Conservation (phyloP, 306 rosid genomes). For the Vigna nakashimae region DNA sequence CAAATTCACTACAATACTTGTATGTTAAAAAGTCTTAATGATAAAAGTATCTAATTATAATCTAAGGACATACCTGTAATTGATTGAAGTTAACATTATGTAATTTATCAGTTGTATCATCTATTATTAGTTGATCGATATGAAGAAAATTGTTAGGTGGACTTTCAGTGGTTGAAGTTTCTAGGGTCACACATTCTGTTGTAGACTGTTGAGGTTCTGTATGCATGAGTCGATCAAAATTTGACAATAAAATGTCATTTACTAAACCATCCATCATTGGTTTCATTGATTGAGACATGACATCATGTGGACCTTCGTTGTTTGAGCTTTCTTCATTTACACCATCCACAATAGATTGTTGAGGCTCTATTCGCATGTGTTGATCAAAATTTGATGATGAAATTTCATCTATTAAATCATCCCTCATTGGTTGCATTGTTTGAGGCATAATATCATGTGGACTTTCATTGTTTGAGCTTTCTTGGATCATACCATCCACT, state of each 20-base stretch:
- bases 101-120: slow-evolving; percentile 36
- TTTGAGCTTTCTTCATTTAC: background rate
- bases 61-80: slow-evolving; percentile 50
- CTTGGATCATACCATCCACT: slow-evolving; percentile 28
- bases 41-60: background rate
- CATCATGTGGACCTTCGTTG: slow-evolving; percentile 34
- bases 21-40: background rate
- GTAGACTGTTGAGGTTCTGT: slow-evolving; percentile 21
- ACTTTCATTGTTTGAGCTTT: slow-evolving; percentile 12
- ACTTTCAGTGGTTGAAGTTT: slow-evolving; percentile 12
- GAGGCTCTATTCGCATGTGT: slow-evolving; percentile 5
- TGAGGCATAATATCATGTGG: slow-evolving; percentile 17
- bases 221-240: slow-evolving; percentile 30
- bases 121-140: slow-evolving; percentile 22
- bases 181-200: slow-evolving; percentile 24
- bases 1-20: too few relatives aligned
- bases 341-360: slow-evolving; percentile 34
- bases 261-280: slow-evolving; percentile 27
- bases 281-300: slow-evolving; percentile 5
- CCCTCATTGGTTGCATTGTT: slow-evolving; percentile 23
- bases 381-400: slow-evolving; percentile 42
- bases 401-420: slow-evolving; percentile 37
- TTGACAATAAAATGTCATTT: slow-evolving; percentile 42
- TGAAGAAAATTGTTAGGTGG: slow-evolving; percentile 17
- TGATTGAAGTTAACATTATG: slow-evolving; percentile 35